Percentiles rank a stretch among this genome's conserved stretches.
These are phyloP conservation scores for Xylariaceae sp. DNA, from an alignment of 2,329 filamentous ascomycete genomes.

Conservation along the genomic window DNA sequence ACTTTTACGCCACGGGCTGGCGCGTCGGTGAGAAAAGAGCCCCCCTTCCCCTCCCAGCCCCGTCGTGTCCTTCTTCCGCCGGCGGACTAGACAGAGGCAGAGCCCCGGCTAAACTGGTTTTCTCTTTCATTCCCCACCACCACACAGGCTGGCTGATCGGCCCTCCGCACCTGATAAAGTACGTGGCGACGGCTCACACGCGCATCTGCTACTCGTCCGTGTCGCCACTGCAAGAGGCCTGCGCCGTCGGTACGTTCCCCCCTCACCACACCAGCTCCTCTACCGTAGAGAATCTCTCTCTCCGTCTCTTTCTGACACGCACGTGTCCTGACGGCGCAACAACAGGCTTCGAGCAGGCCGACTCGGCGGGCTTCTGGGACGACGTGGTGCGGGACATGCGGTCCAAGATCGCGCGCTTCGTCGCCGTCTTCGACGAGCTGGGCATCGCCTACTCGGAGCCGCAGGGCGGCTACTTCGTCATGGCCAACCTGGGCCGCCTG, in stretches of 20 bases:
- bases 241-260: constrained; percentile 59
- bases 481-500: constrained; percentile 88
- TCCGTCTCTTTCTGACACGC: background rate
- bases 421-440: constrained; percentile 69
- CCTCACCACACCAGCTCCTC: too few species aligned
- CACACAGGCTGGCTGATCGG: constrained; percentile 92
- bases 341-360: constrained; percentile 78
- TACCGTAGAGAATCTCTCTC: background rate
- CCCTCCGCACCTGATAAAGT: constrained; percentile 78
- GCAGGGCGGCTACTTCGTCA: constrained; percentile 94
- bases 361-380: constrained; percentile 80
- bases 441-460: constrained; percentile 79
- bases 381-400: constrained; percentile 80
- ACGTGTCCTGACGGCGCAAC: constrained; percentile 1
- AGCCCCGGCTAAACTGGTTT: too few species aligned
- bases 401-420: constrained; percentile 80
- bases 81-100: too few species aligned
- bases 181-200: constrained; percentile 87
- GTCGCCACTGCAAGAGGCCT: constrained; percentile 88
- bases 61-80: too few species aligned
- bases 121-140: background rate
- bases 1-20: constrained; percentile 98
- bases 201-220: constrained; percentile 94
- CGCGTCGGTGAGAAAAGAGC: constrained; percentile 59
- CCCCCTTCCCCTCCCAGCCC: too few species aligned